Evolutionary conservation across 2,329 filamentous ascomycete genomes (phyloP).

Genomic region (Fusarium guadeloupense): DNA sequence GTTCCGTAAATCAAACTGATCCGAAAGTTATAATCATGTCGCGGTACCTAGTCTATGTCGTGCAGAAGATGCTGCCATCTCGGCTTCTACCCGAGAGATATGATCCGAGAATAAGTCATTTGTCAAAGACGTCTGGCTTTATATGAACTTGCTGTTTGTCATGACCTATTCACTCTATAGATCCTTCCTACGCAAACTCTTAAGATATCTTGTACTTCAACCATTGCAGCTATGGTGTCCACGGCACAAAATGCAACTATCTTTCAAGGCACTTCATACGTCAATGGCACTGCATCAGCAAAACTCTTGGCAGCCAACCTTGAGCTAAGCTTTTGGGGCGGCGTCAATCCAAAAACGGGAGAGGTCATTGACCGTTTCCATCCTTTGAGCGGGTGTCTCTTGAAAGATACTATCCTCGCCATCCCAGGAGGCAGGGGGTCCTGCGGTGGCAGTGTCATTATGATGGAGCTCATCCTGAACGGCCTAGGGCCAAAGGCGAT

Average conservation of each 20-base stretch:
- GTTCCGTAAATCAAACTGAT: too few relatives aligned
- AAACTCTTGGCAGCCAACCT: conserved; percentile 1
- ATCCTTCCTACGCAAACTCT: too few relatives aligned
- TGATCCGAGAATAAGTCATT: too few relatives aligned
- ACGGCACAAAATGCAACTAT: background rate
- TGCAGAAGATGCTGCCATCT: too few relatives aligned
- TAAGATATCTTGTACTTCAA: too few relatives aligned
- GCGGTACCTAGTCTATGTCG: too few relatives aligned
- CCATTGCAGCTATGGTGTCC: too few relatives aligned
- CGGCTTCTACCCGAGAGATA: too few relatives aligned
- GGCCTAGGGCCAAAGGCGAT: conserved; percentile 7
- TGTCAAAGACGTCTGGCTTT: too few relatives aligned
- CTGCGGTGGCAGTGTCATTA: conserved; percentile 12
- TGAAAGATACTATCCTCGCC: conserved; percentile 5
- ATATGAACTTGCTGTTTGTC: too few relatives aligned
- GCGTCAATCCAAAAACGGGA: conserved; percentile 6
- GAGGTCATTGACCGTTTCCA: conserved; percentile 24
- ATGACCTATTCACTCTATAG: too few relatives aligned
- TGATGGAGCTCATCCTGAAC: conserved; percentile 11
- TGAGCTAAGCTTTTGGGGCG: conserved; percentile 20
- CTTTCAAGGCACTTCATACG: conserved; percentile 2
- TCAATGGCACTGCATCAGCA: background rate
- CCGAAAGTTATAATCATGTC: too few relatives aligned
- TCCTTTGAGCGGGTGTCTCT: background rate
- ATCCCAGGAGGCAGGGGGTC: conserved; percentile 19